phyloP scores from a whole-genome alignment of 164 flowering plant species.

The Annona squamosa region DNA sequence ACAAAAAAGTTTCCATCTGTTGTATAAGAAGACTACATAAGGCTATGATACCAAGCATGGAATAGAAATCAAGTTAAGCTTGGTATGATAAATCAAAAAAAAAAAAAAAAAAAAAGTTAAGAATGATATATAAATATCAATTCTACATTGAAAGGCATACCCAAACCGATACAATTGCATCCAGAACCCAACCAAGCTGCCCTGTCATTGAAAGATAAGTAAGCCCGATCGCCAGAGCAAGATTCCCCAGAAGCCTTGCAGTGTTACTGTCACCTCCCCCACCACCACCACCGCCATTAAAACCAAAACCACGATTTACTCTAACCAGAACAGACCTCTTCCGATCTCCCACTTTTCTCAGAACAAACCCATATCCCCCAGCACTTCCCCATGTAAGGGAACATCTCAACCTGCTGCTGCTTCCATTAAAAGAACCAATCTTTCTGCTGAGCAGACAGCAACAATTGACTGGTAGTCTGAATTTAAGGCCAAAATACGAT shows the following conservation, averaged over 20 bases:
- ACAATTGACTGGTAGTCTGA: slow-evolving; percentile 8
- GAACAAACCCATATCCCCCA: slow-evolving; percentile 30
- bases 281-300: slow-evolving; percentile 51
- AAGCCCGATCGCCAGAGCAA: slow-evolving; percentile 76
- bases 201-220: slow-evolving; percentile 83
- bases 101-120: not conserved
- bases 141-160: slow-evolving; percentile 25
- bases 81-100: too few relatives aligned
- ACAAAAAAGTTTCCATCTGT: not conserved
- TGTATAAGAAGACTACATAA: not conserved
- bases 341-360: slow-evolving; percentile 24
- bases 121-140: not conserved
- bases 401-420: slow-evolving; percentile 7
- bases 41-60: not conserved
- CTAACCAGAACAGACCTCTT: slow-evolving; percentile 49
- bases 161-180: slow-evolving; percentile 90
- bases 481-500: slow-evolving; percentile 10
- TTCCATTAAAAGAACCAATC: not conserved
- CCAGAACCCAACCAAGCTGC: slow-evolving; percentile 89
- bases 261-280: slow-evolving; percentile 36
- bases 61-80: not conserved
- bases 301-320: slow-evolving; percentile 50
- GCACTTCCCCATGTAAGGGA: slow-evolving; percentile 18
- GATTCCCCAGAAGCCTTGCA: slow-evolving; percentile 64
- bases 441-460: slow-evolving; percentile 10